A percentile compares a stretch with the other conserved stretches of the same genome.
Conservation (phyloP, 2,329 filamentous ascomycete genomes). For the Fusarium nodosum region DNA sequence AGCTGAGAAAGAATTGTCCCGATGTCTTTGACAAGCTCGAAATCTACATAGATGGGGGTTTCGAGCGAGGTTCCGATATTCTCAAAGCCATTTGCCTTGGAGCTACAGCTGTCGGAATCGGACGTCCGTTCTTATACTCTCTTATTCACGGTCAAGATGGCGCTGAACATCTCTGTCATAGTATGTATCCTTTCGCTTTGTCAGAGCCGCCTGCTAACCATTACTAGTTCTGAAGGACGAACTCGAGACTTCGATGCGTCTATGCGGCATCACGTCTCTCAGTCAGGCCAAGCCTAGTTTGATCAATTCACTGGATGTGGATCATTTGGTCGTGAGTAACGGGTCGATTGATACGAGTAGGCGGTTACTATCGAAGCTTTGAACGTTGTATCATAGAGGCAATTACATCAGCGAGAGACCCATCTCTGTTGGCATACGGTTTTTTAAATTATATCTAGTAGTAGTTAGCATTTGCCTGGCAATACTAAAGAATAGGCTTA, state of each 20-base stretch:
- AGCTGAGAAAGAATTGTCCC: constrained; percentile 63
- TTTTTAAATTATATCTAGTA: neutral
- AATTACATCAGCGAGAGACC: neutral
- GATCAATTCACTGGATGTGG: constrained; percentile 51
- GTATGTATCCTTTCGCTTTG: constrained; percentile 55
- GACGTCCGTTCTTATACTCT: constrained; percentile 66
- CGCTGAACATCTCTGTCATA: constrained; percentile 66
- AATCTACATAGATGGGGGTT: constrained; percentile 67
- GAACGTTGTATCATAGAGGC: neutral
- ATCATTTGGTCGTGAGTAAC: constrained; percentile 47
- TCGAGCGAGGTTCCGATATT: constrained; percentile 66
- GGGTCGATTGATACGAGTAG: neutral
- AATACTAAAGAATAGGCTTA: too few relatives aligned
- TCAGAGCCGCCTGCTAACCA: fast-evolving
- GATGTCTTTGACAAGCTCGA: constrained; percentile 64
- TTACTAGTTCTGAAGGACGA: constrained; percentile 49
- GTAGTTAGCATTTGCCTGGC: too few relatives aligned
- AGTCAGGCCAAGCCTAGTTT: constrained; percentile 46
- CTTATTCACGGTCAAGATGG: constrained; percentile 67
- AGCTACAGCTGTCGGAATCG: constrained; percentile 67
- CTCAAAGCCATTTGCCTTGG: constrained; percentile 67
- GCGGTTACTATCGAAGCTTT: constrained; percentile 35
- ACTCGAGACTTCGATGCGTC: constrained; percentile 51
- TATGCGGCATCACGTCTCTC: constrained; percentile 50
- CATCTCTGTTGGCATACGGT: neutral